Evolutionary conservation across 2,329 filamentous ascomycete species (phyloP).

Genomic region (Ustulina deusta): DNA sequence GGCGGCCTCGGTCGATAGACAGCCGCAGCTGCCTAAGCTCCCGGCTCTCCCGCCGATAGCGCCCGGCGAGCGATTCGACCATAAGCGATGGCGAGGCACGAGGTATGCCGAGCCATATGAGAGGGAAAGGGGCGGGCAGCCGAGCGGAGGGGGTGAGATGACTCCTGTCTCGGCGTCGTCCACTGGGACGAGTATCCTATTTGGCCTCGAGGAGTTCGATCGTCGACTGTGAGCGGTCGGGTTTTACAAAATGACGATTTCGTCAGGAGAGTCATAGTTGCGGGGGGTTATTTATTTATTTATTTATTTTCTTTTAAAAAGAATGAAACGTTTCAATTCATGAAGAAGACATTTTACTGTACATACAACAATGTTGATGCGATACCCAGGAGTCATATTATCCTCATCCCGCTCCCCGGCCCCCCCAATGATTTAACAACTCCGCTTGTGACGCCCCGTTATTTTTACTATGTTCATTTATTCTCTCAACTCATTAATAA

Average conservation of each 20-base stretch:
- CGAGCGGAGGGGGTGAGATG: background rate
- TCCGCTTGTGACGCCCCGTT: background rate
- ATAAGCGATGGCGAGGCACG: conserved; percentile 33
- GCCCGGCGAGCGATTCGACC: conserved; percentile 37
- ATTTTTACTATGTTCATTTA: too few species aligned
- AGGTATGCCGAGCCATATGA: conserved; percentile 18
- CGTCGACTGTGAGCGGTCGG: conserved; percentile 5
- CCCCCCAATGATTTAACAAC: background rate
- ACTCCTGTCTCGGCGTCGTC: conserved; percentile 38
- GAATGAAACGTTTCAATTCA: conserved; percentile 1
- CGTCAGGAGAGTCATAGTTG: background rate
- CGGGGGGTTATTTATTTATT: background rate
- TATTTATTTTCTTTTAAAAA: background rate
- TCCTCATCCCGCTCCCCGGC: background rate
- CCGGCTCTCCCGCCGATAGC: conserved; percentile 37
- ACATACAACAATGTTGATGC: conserved; percentile 5
- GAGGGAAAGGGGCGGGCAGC: conserved; percentile 2
- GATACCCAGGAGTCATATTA: conserved; percentile 3
- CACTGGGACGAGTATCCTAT: conserved; percentile 44
- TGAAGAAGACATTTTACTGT: conserved; percentile 4
- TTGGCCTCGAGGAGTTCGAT: conserved; percentile 23
- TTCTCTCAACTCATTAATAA: background rate
- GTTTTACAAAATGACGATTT: background rate
- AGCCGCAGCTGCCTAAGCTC: conserved; percentile 12
- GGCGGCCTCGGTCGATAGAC: background rate